Conservation (phyloP, 805 yeast species). For the Komagataella populi region DNA sequence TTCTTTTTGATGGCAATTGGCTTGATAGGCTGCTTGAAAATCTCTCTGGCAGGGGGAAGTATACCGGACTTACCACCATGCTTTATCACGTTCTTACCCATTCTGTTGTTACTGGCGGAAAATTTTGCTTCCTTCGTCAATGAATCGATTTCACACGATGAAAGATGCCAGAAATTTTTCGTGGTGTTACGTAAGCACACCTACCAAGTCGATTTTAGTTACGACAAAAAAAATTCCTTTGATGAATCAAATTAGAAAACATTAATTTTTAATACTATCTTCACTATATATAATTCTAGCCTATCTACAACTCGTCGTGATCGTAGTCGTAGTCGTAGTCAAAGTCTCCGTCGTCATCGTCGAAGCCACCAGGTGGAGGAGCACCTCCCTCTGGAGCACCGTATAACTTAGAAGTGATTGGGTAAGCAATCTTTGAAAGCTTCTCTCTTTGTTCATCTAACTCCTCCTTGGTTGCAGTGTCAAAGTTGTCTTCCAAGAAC, state of each 20-base stretch:
- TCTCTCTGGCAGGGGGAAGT: conserved; percentile 64
- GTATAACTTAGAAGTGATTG: conserved; percentile 83
- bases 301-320: conserved; percentile 43
- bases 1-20: conserved; percentile 35
- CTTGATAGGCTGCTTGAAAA: conserved; percentile 55
- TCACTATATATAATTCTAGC: neutral
- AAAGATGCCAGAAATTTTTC: neutral
- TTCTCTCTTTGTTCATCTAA: conserved; percentile 83
- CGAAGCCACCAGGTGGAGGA: conserved; percentile 15
- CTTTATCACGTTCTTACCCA: conserved; percentile 37
- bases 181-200: neutral
- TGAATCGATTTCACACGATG: neutral
- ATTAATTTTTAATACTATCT: neutral
- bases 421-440: conserved; percentile 72
- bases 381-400: conserved; percentile 38
- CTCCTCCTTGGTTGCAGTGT: conserved; percentile 83
- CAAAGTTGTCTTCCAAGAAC: conserved; percentile 64
- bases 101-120: conserved; percentile 9
- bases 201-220: neutral
- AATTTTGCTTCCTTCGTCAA: neutral
- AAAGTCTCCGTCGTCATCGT: conserved; percentile 29
- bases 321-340: conserved; percentile 34
- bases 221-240: neutral
- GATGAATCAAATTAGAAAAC: neutral
- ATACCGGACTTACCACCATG: conserved; percentile 67